A percentile compares a stretch with the other conserved stretches of the same genome.
phyloP scores from a whole-genome alignment of 495 filamentous ascomycete species.

The Neurospora cerealis region DNA sequence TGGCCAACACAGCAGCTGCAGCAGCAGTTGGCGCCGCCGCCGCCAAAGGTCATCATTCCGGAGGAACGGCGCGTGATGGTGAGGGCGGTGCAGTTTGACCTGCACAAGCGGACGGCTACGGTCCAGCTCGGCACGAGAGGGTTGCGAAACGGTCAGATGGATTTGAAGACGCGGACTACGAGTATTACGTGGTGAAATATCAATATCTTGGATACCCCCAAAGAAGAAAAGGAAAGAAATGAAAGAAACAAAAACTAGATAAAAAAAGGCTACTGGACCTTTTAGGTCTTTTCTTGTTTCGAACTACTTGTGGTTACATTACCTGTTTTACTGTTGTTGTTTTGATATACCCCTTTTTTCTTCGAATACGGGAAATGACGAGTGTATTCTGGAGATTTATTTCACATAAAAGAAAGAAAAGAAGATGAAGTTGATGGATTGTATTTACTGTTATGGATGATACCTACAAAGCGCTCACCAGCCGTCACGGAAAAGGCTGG shows the following conservation, averaged over 20 bases:
- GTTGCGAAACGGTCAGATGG: slow-evolving; percentile 33
- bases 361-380: not conserved
- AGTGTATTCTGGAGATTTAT: not conserved
- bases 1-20: not conserved
- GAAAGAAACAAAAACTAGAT: not conserved
- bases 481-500: not conserved
- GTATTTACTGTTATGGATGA: not conserved
- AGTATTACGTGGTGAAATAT: slow-evolving; percentile 34
- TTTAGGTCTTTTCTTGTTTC: not conserved
- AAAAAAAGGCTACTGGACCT: not conserved
- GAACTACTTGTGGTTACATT: not conserved
- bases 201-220: not conserved
- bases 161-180: slow-evolving; percentile 33
- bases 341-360: not conserved
- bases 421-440: not conserved
- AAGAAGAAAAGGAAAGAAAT: not conserved
- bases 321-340: not conserved
- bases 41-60: slow-evolving; percentile 19
- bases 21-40: not conserved
- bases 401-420: not conserved
- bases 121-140: slow-evolving; percentile 41
- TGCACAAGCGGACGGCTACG: slow-evolving; percentile 36
- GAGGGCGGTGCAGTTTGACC: slow-evolving; percentile 41
- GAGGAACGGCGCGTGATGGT: slow-evolving; percentile 46
- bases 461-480: not conserved